Conservation (phyloP, 768 basidiomycete species). For the Lentinula guzmanii region DNA sequence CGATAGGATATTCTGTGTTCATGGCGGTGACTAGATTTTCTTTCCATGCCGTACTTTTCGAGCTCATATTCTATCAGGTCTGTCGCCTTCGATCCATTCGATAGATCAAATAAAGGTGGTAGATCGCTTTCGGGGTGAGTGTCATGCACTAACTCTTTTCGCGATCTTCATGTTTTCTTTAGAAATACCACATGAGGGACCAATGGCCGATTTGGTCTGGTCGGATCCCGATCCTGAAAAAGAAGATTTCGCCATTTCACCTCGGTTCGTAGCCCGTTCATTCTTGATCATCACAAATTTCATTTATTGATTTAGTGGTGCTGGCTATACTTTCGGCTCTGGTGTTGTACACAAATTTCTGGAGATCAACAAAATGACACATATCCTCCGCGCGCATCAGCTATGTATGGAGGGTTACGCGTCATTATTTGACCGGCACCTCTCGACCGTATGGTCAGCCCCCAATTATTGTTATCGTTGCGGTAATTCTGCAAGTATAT, state of each 20-base stretch:
- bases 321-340: constrained; percentile 97
- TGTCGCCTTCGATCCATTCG: constrained; percentile 97
- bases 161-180: constrained; percentile 12
- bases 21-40: constrained; percentile 65
- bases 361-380: constrained; percentile 92
- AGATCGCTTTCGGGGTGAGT: constrained; percentile 89
- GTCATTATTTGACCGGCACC: constrained; percentile 93
- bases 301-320: constrained; percentile 55
- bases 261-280: constrained; percentile 54
- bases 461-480: constrained; percentile 99
- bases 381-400: constrained; percentile 97
- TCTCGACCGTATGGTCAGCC: constrained; percentile 98
- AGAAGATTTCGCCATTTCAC: constrained; percentile 98
- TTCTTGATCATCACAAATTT: constrained; percentile 2
- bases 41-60: constrained; percentile 7
- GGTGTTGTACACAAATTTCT: constrained; percentile 98
- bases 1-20: constrained; percentile 98
- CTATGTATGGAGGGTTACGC: constrained; percentile 99
- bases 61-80: constrained; percentile 42
- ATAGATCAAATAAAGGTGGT: constrained; percentile 99
- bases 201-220: constrained; percentile 99
- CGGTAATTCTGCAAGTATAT: constrained; percentile 93
- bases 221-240: constrained; percentile 99
- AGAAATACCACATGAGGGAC: constrained; percentile 99
- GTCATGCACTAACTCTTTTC: constrained; percentile 2